Base-by-base conservation (phyloP, 2,329 filamentous ascomycete genomes). In the Aspergillus sp. region DNA sequence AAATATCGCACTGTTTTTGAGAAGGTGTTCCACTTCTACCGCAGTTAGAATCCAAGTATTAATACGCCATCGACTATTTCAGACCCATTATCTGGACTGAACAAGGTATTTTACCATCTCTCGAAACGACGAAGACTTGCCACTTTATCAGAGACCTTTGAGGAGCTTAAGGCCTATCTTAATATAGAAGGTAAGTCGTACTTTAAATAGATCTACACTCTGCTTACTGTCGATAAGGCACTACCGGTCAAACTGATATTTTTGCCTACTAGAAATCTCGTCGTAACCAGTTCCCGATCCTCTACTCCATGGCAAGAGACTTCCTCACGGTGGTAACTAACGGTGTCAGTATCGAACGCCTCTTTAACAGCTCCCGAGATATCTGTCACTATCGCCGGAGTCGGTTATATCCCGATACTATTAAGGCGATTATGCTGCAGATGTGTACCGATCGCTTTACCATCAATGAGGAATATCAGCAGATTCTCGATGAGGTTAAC, bases 161-260 rank as follows among this genome's bases (percentile, higher is more conserved):
- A 47, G 16, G 16, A 40, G 16, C 36, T 47, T 47, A 34, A 47
- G 25, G 16, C 16, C 14, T 47, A 47, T 32, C 36, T 40, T 13
- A 40, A 40, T 40, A 9, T 40, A 13, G 16, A 40, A 16, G 16
- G 16, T 40, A 40, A n/a, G n/a, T n/a, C 16, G 7, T 13, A n/a
- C 16, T 40, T 16, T 40, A 13, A 9, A 5, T 13, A 9, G 13
- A 6, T 13, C 29, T 32, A 13, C 13, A 32, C 36, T 40, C n/a
- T n/a, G n/a, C n/a, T 13, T 47, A 47, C 25, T 34, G 34, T 34
- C 19, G 16, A 40, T n/a, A 34, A 47, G n/a, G 25, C 17, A 47
- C 25, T 47, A 47, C n/a, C n/a, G n/a, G 19, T 32, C 34, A 47
- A 16, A 47, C n/a, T 47, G 34, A 47, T 36, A 47, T 47, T 47